phyloP scores from a whole-genome alignment of 306 rosid species.

The Vigna trinervia region DNA sequence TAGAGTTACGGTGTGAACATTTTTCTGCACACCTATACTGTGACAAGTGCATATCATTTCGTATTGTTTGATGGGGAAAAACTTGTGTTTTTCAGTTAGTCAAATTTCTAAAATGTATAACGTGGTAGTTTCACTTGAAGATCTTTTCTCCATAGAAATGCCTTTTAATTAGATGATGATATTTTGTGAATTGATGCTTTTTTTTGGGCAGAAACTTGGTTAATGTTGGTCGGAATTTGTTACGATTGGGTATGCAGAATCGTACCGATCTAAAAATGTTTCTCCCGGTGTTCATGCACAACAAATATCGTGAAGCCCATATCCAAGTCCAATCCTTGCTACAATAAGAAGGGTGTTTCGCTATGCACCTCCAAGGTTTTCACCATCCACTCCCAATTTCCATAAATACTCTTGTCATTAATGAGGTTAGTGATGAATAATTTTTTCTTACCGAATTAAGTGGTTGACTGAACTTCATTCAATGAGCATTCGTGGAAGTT shows the following conservation, averaged over 20 bases:
- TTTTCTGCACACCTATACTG: conserved; percentile 4
- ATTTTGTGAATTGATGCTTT: conserved; percentile 5
- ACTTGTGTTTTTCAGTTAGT: conserved; percentile 20
- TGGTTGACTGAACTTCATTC: too few species aligned
- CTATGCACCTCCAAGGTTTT: too few species aligned
- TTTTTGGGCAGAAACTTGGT: conserved; percentile 17
- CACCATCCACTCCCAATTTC: too few species aligned
- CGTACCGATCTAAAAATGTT: conserved; percentile 20
- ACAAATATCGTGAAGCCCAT: conserved; percentile 93
- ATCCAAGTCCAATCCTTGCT: conserved; percentile 75
- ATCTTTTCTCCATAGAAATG: neutral
- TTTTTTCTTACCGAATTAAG: too few species aligned
- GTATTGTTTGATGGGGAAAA: neutral
- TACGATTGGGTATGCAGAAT: conserved; percentile 24
- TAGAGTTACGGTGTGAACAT: neutral
- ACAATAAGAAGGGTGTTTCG: conserved; percentile 53
- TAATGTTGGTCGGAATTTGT: conserved; percentile 28
- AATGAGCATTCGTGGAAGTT: too few species aligned
- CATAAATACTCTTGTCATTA: conserved; percentile 50
- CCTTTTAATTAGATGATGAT: conserved; percentile 19
- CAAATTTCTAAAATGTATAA: conserved; percentile 13
- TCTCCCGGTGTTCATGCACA: conserved; percentile 45
- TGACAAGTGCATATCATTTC: conserved; percentile 12
- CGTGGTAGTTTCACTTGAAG: neutral
- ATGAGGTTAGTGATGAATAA: too few species aligned